phyloP scores from a whole-genome alignment of 169 alveolate species.

The Eimeria praecox region DNA sequence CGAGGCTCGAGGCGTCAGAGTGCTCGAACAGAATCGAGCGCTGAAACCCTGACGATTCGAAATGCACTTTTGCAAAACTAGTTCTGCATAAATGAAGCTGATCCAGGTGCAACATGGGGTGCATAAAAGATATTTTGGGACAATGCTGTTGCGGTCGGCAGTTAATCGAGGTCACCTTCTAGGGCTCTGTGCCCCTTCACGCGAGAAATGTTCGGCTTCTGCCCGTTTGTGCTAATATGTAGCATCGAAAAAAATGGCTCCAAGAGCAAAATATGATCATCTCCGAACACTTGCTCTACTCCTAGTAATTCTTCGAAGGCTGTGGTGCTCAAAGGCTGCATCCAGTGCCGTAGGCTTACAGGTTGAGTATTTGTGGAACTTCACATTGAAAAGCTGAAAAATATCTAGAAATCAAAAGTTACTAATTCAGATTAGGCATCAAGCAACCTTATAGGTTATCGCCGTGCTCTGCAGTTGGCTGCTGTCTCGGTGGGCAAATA shows the following conservation, averaged over 20 bases:
- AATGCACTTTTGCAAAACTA: neutral
- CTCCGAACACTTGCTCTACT: neutral
- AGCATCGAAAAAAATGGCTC: neutral
- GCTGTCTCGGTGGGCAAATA: neutral
- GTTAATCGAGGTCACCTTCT: neutral
- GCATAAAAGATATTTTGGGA: neutral
- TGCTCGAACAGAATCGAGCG: neutral
- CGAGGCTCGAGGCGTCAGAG: neutral
- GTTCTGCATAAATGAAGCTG: neutral
- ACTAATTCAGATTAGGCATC: neutral
- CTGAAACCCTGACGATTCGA: neutral
- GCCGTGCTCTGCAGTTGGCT: neutral
- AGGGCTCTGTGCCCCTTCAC: neutral
- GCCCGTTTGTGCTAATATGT: neutral
- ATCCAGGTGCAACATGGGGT: neutral
- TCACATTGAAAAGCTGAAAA: neutral
- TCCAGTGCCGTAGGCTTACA: neutral
- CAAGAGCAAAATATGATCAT: neutral
- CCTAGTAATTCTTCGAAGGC: neutral
- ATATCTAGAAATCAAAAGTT: neutral
- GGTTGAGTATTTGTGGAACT: neutral
- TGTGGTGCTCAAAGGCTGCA: neutral
- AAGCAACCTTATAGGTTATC: neutral
- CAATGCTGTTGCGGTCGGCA: neutral
- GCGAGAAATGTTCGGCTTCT: neutral